Evolutionary conservation across 2,329 filamentous ascomycete species (phyloP).

Genomic region (Pseudogymnoascus sp.): DNA sequence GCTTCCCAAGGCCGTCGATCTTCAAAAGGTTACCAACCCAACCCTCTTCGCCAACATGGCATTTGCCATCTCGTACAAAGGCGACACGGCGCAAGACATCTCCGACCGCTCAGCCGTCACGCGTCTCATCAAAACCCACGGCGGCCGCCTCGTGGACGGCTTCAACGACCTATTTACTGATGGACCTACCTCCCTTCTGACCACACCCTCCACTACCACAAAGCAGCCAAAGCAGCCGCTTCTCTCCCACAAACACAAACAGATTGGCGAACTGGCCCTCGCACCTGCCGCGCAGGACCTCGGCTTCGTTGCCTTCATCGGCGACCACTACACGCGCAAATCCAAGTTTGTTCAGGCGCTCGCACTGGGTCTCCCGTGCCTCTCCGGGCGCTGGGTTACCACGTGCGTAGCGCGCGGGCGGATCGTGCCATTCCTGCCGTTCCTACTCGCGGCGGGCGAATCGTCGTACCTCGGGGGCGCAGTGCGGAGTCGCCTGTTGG

Average conservation of each 20-base stretch:
- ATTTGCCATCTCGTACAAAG: constrained; percentile 72
- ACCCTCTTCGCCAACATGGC: constrained; percentile 65
- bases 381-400: constrained; percentile 73
- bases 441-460: constrained; percentile 77
- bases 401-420: constrained; percentile 55
- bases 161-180: constrained; percentile 73
- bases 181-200: constrained; percentile 21
- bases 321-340: constrained; percentile 77
- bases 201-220: neutral
- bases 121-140: constrained; percentile 58
- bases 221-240: constrained; percentile 15
- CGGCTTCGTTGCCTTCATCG: constrained; percentile 78
- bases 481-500: constrained; percentile 63
- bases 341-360: constrained; percentile 93
- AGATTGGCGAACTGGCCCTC: constrained; percentile 31
- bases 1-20: neutral
- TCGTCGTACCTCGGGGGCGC: constrained; percentile 70
- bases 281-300: constrained; percentile 43
- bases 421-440: constrained; percentile 68
- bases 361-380: constrained; percentile 77
- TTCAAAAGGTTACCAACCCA: neutral
- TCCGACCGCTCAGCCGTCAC: constrained; percentile 37
- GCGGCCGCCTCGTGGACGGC: constrained; percentile 65
- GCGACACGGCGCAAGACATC: constrained; percentile 42
- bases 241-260: constrained; percentile 2